Conservation (phyloP, 2,329 filamentous ascomycete species). For the Massarina eburnea region DNA sequence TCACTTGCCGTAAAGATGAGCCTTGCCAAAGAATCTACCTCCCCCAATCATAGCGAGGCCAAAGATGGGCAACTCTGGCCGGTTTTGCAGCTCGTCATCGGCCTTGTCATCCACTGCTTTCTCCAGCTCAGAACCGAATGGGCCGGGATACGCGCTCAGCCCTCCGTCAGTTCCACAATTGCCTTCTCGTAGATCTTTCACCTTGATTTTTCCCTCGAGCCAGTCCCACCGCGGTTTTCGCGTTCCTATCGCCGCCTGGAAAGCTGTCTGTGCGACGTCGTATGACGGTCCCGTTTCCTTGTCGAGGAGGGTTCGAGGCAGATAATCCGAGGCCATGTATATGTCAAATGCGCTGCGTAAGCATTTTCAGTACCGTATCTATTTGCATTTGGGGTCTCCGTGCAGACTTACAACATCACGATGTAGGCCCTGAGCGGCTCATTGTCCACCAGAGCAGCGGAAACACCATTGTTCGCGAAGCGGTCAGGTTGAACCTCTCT, state of each 20-base stretch:
- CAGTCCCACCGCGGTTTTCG: slow-evolving; percentile 39
- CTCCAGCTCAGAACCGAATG: slow-evolving; percentile 18
- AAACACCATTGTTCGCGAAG: slow-evolving; percentile 44
- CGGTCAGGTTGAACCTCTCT: slow-evolving; percentile 26
- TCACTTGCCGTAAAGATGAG: slow-evolving; percentile 28
- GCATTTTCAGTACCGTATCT: too few species aligned
- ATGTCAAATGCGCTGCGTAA: slow-evolving; percentile 16
- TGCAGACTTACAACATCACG: slow-evolving; percentile 32
- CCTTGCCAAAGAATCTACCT: slow-evolving; percentile 24
- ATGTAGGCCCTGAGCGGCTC: slow-evolving; percentile 42
- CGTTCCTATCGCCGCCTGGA: slow-evolving; percentile 26
- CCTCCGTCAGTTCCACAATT: slow-evolving; percentile 2
- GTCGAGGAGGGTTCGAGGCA: too few species aligned
- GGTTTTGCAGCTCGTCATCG: slow-evolving; percentile 10
- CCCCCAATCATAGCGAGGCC: slow-evolving; percentile 33
- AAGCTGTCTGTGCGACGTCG: slow-evolving; percentile 32
- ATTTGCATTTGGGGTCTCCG: too few species aligned
- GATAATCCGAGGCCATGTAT: slow-evolving; percentile 18
- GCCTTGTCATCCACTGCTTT: slow-evolving; percentile 2
- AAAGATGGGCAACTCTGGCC: slow-evolving; percentile 28
- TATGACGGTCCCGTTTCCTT: slow-evolving; percentile 22
- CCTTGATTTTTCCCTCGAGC: slow-evolving; percentile 32
- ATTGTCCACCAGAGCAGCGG: slow-evolving; percentile 36
- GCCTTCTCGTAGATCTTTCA: slow-evolving; percentile 6
- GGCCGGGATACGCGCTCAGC: slow-evolving; percentile 24